Evolutionary conservation across 2,329 filamentous ascomycete genomes (phyloP).

Genomic region (Penicillium sclerotiorum): DNA sequence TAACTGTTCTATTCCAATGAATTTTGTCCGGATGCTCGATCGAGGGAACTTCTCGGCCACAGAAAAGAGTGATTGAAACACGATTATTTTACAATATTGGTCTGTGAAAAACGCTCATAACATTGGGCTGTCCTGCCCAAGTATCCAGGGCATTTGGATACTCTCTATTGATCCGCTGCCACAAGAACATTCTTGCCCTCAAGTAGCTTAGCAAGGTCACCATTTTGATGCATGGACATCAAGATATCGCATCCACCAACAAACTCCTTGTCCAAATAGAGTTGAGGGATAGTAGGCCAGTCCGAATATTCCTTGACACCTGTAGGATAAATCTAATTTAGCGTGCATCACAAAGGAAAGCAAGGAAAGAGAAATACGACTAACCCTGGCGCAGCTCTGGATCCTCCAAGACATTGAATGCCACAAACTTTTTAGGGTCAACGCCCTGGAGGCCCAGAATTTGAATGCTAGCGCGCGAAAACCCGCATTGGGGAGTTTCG

Average conservation of each 20-base stretch:
- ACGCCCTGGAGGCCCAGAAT: slow-evolving; percentile 93
- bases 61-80: background rate
- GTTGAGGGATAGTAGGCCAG: slow-evolving; percentile 97
- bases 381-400: slow-evolving; percentile 78
- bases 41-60: background rate
- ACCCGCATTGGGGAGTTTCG: slow-evolving; percentile 93
- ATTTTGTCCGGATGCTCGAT: no score
- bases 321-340: slow-evolving; percentile 38
- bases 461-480: slow-evolving; percentile 92
- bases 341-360: background rate
- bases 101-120: slow-evolving; percentile 1
- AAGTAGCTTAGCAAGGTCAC: slow-evolving; percentile 85
- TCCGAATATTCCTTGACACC: slow-evolving; percentile 99
- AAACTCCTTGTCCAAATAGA: slow-evolving; percentile 95
- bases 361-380: slow-evolving; percentile 25
- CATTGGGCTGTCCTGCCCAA: slow-evolving; percentile 3
- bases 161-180: slow-evolving; percentile 53
- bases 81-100: slow-evolving; percentile 22
- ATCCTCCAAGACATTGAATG: slow-evolving; percentile 96
- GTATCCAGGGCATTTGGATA: background rate
- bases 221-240: slow-evolving; percentile 95
- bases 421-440: slow-evolving; percentile 93
- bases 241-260: slow-evolving; percentile 97
- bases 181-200: slow-evolving; percentile 90
- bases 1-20: no score